These are phyloP conservation scores for Amanita muscaria DNA, from an alignment of 768 basidiomycete genomes.

Conservation along the genomic window DNA sequence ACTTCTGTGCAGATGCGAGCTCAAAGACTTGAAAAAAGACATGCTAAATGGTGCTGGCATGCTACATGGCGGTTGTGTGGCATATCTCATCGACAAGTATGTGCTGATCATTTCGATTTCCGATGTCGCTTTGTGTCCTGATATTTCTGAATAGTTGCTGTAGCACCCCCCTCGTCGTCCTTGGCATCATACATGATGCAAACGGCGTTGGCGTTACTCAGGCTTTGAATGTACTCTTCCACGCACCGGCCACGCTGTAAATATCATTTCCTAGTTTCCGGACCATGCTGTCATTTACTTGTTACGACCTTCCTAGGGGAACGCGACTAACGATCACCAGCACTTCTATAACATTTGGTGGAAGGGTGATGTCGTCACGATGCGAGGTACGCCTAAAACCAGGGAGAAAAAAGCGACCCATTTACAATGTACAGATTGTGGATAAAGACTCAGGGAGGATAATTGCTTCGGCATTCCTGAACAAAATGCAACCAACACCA, in stretches of 20 bases:
- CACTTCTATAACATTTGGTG: slow-evolving; percentile 59
- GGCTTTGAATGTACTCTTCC: slow-evolving; percentile 60
- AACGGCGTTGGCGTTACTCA: slow-evolving; percentile 75
- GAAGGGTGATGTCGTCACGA: slow-evolving; percentile 59
- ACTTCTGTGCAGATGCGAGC: background rate
- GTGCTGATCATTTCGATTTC: slow-evolving; percentile 12
- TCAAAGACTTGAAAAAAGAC: slow-evolving; percentile 25
- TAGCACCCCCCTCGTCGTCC: slow-evolving; percentile 56
- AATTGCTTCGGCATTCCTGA: slow-evolving; percentile 58
- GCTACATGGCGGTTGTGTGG: slow-evolving; percentile 68
- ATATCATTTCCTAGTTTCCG: slow-evolving; percentile 16
- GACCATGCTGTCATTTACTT: slow-evolving; percentile 7
- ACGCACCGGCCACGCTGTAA: slow-evolving; percentile 57
- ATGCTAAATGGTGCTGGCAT: slow-evolving; percentile 73
- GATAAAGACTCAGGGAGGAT: slow-evolving; percentile 50
- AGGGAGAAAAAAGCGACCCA: background rate
- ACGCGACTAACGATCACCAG: slow-evolving; percentile 50
- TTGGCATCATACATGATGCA: slow-evolving; percentile 48
- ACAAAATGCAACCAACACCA: slow-evolving; percentile 61
- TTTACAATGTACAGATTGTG: slow-evolving; percentile 34
- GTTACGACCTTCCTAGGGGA: slow-evolving; percentile 32
- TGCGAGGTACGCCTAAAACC: slow-evolving; percentile 48
- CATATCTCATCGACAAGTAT: slow-evolving; percentile 68
- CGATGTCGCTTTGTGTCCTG: background rate
- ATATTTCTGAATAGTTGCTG: slow-evolving; percentile 39